Evolutionary conservation across 2,329 filamentous ascomycete species (phyloP), one percentile per base, ranked within the genome.

Genomic region (Cladosporium cucumerinum): DNA sequence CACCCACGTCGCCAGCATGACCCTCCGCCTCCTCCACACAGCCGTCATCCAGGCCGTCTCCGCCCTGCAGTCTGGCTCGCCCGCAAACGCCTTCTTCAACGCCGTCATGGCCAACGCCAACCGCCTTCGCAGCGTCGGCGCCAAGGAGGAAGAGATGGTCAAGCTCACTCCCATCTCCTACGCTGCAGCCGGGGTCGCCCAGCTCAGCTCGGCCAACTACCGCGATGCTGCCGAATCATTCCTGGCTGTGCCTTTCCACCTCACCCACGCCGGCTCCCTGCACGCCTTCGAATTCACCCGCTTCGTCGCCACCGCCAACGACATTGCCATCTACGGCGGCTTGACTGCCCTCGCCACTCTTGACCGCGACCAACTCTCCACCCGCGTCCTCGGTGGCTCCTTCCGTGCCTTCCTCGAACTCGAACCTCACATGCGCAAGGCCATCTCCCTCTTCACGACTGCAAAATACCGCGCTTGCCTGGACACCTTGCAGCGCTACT

Each of bases 351-450:
- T 99, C 26, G 94, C 94, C 28, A 93, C 92, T 1, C 96, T 98
- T 90, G 85, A 91, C 66, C 87, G 95, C 57, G 81, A 83, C 8
- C 87, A 92, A 67, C 82, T 99, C 25, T 90, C 95, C 75, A 80
- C 79, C 6, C 82, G 83, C 7, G 92, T 98, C 2, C 85, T 99
- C 0, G 91, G 95, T 43, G 96, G 92, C 73, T 81, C 82, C 36
- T 99, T 99, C 80, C 89, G 95, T 61, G 87, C 86, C 54, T 97
- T 95, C 74, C 85, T 99, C 16, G 95, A 98, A 76, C 84, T 96
- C 0, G 95, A 98, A 78, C 93, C 94, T 3, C 94, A 98, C 73
- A 90, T 99, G 67, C 91, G 95, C 68, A 93, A 93, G 65, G 94
- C 95, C 14, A 90, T 99, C 71, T 87, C 86, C 8, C 89, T 92